Base-by-base conservation (phyloP, 2,329 filamentous ascomycete genomes). In the Juglanconis juglandina region DNA sequence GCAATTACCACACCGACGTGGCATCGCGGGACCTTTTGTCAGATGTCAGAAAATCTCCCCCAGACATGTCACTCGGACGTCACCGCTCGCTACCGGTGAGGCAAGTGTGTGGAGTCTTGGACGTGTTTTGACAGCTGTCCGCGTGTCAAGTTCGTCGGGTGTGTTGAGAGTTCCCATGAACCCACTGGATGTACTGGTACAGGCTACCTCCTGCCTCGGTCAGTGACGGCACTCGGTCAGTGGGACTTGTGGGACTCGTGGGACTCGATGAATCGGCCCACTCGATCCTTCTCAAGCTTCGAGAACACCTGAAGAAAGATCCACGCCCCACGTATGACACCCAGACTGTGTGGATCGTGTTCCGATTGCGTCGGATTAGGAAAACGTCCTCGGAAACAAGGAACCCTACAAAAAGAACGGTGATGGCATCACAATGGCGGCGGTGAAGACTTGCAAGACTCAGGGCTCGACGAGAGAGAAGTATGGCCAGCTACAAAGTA, bases 281-380 rank as follows among this genome's bases (percentile, higher is more conserved):
- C 53, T 30, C 42, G 34, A 33, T 24, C 34, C 35, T 46, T 50
- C 54, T 57, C 42, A 55, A 59, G 58, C 61, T 63, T 63, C 61
- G 61, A 63, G 61, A 63, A 63, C 53, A 63, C 44, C 55, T n/a
- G 60, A 55, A 56, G 59, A 58, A 60, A 39, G 58, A 37, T 61
- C 42, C 17, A 13, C 55, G 55, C 58, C 49, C 61, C 61, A 61
- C 61, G 47, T 7, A 51, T 55, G 49, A 42, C 37, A 42, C 53
- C n/a, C 41, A 33, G 53, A 63, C 53, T 58, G 54, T 63, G 61
- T 61, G 58, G 60, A 42, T 44, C 48, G 42, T 50, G n/a, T 53
- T 49, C n/a, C 44, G 61, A 61, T 63, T 54, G 44, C 32, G 47
- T 37, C 42, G 35, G 24, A 10, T 34, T 42, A 50, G 58, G 41